Evolutionary conservation across 805 yeast genomes (phyloP).

Genomic region (Starmerella bombicola): DNA sequence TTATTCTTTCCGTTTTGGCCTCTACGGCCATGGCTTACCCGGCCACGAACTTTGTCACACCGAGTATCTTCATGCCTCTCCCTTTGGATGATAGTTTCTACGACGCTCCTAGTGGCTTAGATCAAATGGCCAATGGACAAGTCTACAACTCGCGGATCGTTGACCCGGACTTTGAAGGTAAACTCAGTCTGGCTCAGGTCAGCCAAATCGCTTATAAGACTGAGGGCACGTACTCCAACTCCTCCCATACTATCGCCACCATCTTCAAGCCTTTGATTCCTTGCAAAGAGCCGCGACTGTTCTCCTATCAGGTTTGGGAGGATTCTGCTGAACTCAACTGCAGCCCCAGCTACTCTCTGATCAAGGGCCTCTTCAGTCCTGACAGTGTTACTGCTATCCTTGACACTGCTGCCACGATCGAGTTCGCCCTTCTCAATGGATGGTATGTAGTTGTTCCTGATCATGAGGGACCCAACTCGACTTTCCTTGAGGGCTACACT

Average conservation of each 20-base stretch:
- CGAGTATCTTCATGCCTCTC: not conserved
- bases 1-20: not conserved
- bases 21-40: not conserved
- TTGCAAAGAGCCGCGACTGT: not conserved
- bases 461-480: slow-evolving; percentile 25
- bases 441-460: slow-evolving; percentile 20
- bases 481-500: slow-evolving; percentile 23
- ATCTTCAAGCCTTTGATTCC: slow-evolving; percentile 9
- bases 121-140: slow-evolving; percentile 7
- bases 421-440: slow-evolving; percentile 7
- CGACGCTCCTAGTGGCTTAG: slow-evolving; percentile 4
- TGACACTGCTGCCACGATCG: not conserved
- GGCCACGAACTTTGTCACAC: not conserved
- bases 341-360: slow-evolving; percentile 24
- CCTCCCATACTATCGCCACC: slow-evolving; percentile 12
- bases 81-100: slow-evolving; percentile 18
- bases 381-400: not conserved
- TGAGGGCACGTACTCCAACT: slow-evolving; percentile 4
- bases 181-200: slow-evolving; percentile 1
- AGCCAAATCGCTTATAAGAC: slow-evolving; percentile 14
- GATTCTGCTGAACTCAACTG: slow-evolving; percentile 24
- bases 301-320: slow-evolving; percentile 21
- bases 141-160: slow-evolving; percentile 6
- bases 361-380: not conserved
- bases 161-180: not conserved